Base-by-base conservation (phyloP, 225 moss, liverwort and hornwort species). In the Pleurozium schreberi region DNA sequence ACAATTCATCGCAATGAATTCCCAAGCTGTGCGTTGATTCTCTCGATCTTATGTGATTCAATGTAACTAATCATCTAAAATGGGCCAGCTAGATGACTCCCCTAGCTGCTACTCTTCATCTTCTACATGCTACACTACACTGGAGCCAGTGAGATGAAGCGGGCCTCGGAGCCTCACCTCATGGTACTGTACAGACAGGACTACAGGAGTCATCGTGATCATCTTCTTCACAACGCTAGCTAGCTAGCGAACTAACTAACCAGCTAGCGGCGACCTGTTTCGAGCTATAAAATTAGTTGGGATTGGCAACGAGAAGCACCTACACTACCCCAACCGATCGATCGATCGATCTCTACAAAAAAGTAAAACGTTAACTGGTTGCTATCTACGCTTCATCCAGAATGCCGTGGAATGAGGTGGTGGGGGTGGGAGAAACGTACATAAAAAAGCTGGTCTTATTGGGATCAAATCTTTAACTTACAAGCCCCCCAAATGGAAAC, bases 121-220 rank as follows among this genome's bases (percentile, higher is more conserved):
- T 89, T 89, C 80, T 71, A 89, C 88, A 88, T 90, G 90, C 93
- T 93, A 93, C 91, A n/a, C n/a, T n/a, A n/a, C n/a, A 89, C 69
- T 90, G 93, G 88, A 90, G 89, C 75, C 83, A 83, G 63, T 82
- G 88, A 86, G 86, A 83, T 89, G 47, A 85, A 62, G 89, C 87
- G 57, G 82, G 90, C 85, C 68, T 55, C 70, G 67, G 61, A 86
- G 80, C 47, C 74, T 92, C 84, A 90, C 90, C 84, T 90, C 89
- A 88, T 86, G 89, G 80, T 93, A 93, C 91, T 93, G 92, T 92
- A 92, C 92, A 93, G 88, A 91, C 89, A 89, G 88, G 88, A 93
- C 83, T 70, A 92, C 88, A 89, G 86, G 88, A 93, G 86, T 71
- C 87, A 85, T 81, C 82, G 75, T 88, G 75, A 88, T 85, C 80